Evolutionary conservation across 139 green algal species (phyloP).

Genomic region (Micromonas pusilla): DNA sequence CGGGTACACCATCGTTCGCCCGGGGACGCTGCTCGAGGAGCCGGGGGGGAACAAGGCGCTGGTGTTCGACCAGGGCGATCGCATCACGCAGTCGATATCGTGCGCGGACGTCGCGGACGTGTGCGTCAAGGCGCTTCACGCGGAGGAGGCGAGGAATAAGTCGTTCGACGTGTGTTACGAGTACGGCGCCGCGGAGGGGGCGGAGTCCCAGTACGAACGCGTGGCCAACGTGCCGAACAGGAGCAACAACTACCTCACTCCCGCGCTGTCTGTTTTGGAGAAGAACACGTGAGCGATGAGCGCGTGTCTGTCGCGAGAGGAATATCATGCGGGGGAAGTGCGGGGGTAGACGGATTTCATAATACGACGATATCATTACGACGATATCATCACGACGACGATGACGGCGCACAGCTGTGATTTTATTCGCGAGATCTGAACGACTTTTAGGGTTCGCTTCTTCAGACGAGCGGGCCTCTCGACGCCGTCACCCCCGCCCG

Average conservation of each 20-base stretch:
- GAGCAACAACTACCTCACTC: constrained; percentile 71
- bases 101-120: constrained; percentile 96
- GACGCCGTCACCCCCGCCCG: too few species aligned
- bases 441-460: too few species aligned
- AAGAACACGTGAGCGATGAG: constrained; percentile 68
- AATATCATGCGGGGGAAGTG: too few species aligned
- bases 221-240: constrained; percentile 67
- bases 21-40: constrained; percentile 63
- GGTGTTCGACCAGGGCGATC: constrained; percentile 88
- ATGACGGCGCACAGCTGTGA: too few species aligned
- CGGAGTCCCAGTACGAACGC: constrained; percentile 72
- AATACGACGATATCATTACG: too few species aligned
- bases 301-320: neutral
- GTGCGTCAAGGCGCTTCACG: constrained; percentile 64
- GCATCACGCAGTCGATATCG: constrained; percentile 68
- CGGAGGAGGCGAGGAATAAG: constrained; percentile 80
- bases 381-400: too few species aligned
- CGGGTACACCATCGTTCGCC: constrained; percentile 89
- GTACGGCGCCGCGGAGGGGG: constrained; percentile 46
- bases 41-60: constrained; percentile 90
- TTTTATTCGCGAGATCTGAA: too few species aligned
- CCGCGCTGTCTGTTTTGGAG: constrained; percentile 61
- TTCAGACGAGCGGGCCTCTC: too few species aligned
- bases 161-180: constrained; percentile 95
- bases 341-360: too few species aligned